Conservation (phyloP, 805 yeast species). For the Kodamaea leandrae region DNA sequence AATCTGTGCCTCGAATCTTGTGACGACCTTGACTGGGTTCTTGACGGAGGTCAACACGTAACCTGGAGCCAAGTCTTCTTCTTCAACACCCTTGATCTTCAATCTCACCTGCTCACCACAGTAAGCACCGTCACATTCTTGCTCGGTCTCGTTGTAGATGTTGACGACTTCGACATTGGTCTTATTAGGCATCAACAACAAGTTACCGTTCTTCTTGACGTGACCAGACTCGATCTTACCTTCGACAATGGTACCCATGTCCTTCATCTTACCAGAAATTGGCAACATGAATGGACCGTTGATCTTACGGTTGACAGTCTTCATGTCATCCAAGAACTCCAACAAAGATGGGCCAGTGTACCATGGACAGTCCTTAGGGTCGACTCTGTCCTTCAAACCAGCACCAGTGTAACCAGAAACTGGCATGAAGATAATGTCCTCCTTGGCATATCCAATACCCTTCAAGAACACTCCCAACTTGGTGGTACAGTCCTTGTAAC, state of each 20-base stretch:
- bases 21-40: constrained; percentile 88
- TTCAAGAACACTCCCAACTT: constrained; percentile 76
- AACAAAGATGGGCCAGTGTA: constrained; percentile 88
- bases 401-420: constrained; percentile 98
- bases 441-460: constrained; percentile 86
- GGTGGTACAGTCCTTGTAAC: constrained; percentile 91
- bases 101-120: constrained; percentile 98
- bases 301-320: constrained; percentile 77
- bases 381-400: constrained; percentile 85
- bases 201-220: constrained; percentile 70
- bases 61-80: constrained; percentile 91
- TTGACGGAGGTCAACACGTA: constrained; percentile 83
- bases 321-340: constrained; percentile 83
- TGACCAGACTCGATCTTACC: constrained; percentile 98
- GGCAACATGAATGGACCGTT: constrained; percentile 98
- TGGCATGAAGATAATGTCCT: constrained; percentile 90
- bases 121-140: constrained; percentile 82
- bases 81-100: constrained; percentile 92
- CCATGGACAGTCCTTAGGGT: constrained; percentile 79
- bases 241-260: constrained; percentile 95
- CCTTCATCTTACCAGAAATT: constrained; percentile 90
- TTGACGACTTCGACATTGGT: constrained; percentile 77
- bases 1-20: constrained; percentile 90
- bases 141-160: constrained; percentile 93
- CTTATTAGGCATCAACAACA: constrained; percentile 92